Evolutionary conservation across 1,284 basidiomycete genomes (phyloP), one percentile per base, ranked within the genome.

Genomic region (Cutaneotrichosporon cavernicola): DNA sequence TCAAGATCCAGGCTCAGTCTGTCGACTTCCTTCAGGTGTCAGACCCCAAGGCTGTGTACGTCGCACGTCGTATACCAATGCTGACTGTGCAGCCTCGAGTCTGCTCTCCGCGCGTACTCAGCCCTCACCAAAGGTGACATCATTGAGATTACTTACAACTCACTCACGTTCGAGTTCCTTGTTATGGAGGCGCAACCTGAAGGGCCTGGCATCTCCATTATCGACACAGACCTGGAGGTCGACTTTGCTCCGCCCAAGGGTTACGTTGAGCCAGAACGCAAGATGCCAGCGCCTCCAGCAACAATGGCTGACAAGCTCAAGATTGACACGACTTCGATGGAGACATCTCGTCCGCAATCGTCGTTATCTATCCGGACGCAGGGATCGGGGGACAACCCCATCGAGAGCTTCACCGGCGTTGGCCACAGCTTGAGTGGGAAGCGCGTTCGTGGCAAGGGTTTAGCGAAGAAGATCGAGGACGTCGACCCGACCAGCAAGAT

Each of bases 301-400:
- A 98, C 95, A 2, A 98, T 99, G 96, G 95, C 96, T 0, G 91
- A 90, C 60, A 98, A 97, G 81, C 86, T 98, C 62, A 94, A 94
- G 78, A 98, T 99, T 67, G 93, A 99, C 75, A 88, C 89, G 11
- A 90, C 90, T 13, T 76, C 76, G 13, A 76, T 76, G 4, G 89
- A 89, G 14, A 90, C 89, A 1, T 91, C 90, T 31, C 83, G 92
- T 21, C 90, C 92, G 3, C 86, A 85, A 0, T 93, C 91, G 2
- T 72, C 70, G 3, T 52, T 69, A 53, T 68, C 66, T 2, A 21
- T 65, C 32, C 71, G 72, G 36, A 76, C 78, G 10, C 81, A 77
- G 26, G 81, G 70, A 4, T 69, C 77, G 21, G 78, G 78, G 2
- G 77, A 76, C 6, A 65, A 61, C 18, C 70, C 88, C 38, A 91